These are phyloP conservation scores for Penicillium salamii DNA, from an alignment of 495 filamentous ascomycete genomes.

Conservation along the genomic window DNA sequence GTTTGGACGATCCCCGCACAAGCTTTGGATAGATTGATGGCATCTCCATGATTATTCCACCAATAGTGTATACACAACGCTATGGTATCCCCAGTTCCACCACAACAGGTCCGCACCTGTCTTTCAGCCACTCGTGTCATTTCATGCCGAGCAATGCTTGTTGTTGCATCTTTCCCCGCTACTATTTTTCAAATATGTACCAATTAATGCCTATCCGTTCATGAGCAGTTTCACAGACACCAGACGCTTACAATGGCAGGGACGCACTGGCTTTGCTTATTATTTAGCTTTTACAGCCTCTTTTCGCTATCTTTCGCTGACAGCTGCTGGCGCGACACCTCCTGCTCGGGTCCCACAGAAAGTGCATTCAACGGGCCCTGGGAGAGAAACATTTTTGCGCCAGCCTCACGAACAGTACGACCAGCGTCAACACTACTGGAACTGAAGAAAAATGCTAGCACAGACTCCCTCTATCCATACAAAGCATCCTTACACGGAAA, in stretches of 20 bases:
- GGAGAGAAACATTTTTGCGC: conserved; percentile 60
- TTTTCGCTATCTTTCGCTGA: conserved; percentile 22
- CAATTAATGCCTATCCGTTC: neutral
- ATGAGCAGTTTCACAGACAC: neutral
- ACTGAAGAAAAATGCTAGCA: conserved; percentile 27
- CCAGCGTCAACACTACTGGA: conserved; percentile 46
- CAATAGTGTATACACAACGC: conserved; percentile 10
- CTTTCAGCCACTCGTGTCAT: conserved; percentile 6
- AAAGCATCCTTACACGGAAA: conserved; percentile 37
- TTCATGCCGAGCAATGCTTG: conserved; percentile 7
- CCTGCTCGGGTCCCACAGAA: conserved; percentile 50
- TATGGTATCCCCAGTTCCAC: neutral
- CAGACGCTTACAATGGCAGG: conserved; percentile 10
- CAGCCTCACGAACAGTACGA: conserved; percentile 49
- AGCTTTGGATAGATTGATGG: conserved; percentile 3
- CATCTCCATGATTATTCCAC: conserved; percentile 16
- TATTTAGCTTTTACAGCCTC: conserved; percentile 18
- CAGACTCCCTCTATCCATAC: conserved; percentile 24
- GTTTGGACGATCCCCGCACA: conserved; percentile 12
- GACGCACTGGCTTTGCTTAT: conserved; percentile 9
- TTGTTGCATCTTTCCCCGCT: neutral
- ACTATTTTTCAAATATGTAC: conserved; percentile 4
- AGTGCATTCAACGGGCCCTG: conserved; percentile 57
- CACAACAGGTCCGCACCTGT: too few relatives aligned
- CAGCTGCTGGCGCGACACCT: conserved; percentile 55